Evolutionary conservation across 495 filamentous ascomycete genomes (phyloP).

Genomic region (Eremomyces bilateralis): DNA sequence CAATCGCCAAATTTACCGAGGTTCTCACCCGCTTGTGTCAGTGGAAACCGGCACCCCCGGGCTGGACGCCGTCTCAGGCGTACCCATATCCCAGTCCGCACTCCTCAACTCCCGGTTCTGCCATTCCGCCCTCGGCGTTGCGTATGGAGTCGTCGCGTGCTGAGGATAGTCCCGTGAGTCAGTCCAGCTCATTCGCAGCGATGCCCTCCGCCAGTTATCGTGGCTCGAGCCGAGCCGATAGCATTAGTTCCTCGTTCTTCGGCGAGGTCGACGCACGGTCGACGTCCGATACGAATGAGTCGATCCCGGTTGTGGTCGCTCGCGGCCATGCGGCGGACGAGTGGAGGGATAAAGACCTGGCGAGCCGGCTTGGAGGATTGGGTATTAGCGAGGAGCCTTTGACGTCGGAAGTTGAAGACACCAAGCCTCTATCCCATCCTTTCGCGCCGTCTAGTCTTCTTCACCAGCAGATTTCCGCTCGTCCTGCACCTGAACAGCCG

Average conservation of each 20-base stretch:
- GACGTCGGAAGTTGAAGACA: constrained; percentile 9
- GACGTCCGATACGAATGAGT: too few species aligned
- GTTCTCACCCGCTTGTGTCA: constrained; percentile 67
- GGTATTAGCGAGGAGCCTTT: constrained; percentile 39
- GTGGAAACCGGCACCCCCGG: constrained; percentile 57
- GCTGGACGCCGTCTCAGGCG: constrained; percentile 21
- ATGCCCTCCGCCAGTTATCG: constrained; percentile 51
- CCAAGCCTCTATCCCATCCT: constrained; percentile 24
- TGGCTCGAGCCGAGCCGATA: constrained; percentile 62
- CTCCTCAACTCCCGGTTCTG: not conserved
- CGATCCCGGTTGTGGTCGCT: constrained; percentile 53
- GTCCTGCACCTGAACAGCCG: not conserved
- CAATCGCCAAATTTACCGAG: constrained; percentile 66
- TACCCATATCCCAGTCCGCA: constrained; percentile 13
- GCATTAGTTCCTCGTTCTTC: constrained; percentile 66
- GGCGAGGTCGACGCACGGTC: constrained; percentile 63
- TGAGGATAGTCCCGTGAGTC: constrained; percentile 72
- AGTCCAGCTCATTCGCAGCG: constrained; percentile 50
- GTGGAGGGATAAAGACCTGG: constrained; percentile 29
- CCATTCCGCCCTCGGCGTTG: constrained; percentile 35
- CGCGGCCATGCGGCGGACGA: constrained; percentile 46
- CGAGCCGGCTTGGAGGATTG: constrained; percentile 35
- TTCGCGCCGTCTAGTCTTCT: constrained; percentile 45
- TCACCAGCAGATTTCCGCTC: constrained; percentile 15
- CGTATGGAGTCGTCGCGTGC: constrained; percentile 36